phyloP scores from a whole-genome alignment of 2,329 filamentous ascomycete genomes.

The Fusarium albosuccineum region DNA sequence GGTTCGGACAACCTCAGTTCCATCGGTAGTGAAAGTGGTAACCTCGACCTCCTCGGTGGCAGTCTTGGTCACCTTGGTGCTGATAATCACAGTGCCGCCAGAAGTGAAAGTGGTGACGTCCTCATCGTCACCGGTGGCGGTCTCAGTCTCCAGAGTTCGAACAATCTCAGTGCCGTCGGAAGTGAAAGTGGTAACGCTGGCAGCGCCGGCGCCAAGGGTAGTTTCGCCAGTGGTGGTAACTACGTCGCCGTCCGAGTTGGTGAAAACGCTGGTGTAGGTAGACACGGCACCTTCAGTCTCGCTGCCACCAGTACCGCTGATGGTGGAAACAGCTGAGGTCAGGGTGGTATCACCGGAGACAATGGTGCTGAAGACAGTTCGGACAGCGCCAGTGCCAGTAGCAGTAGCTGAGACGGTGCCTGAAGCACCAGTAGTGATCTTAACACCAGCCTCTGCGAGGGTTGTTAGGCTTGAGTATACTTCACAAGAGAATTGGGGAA shows the following conservation, averaged over 20 bases:
- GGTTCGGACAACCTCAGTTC: constrained; percentile 36
- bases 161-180: constrained; percentile 36
- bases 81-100: constrained; percentile 19
- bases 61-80: constrained; percentile 16
- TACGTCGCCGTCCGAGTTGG: constrained; percentile 39
- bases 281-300: constrained; percentile 42
- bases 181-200: constrained; percentile 39
- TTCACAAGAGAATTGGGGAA: background rate
- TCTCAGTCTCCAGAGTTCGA: constrained; percentile 32
- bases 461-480: constrained; percentile 30
- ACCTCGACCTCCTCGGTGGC: constrained; percentile 17
- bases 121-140: constrained; percentile 24
- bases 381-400: constrained; percentile 44
- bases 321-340: constrained; percentile 54
- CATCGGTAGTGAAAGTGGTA: constrained; percentile 33
- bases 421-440: constrained; percentile 49
- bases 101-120: constrained; percentile 40
- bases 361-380: constrained; percentile 54
- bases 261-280: constrained; percentile 47
- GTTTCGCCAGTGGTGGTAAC: constrained; percentile 36
- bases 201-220: constrained; percentile 27
- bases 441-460: constrained; percentile 50
- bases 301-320: constrained; percentile 44
- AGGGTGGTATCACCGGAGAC: constrained; percentile 51
- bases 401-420: constrained; percentile 40